phyloP scores from a whole-genome alignment of 495 filamentous ascomycete species.

The Stereocaulon alpinum region DNA sequence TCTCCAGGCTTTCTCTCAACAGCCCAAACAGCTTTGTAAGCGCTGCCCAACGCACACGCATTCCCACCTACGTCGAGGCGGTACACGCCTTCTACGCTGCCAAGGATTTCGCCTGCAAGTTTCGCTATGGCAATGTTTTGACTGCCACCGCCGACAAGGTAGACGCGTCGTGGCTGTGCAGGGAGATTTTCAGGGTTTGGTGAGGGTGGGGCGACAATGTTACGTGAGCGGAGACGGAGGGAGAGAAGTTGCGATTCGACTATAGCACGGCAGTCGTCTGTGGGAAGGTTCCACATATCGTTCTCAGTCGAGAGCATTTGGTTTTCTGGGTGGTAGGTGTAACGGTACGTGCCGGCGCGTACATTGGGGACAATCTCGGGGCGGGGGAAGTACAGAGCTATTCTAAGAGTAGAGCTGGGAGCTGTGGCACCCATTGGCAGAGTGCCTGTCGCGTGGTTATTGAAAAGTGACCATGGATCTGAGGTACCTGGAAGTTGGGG shows the following conservation, averaged over 20 bases:
- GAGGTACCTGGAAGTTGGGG: slow-evolving; percentile 24
- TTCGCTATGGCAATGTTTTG: slow-evolving; percentile 78
- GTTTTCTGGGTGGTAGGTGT: slow-evolving; percentile 44
- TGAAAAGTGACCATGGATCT: slow-evolving; percentile 68
- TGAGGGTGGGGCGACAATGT: slow-evolving; percentile 52
- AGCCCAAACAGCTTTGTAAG: slow-evolving; percentile 96
- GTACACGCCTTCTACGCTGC: slow-evolving; percentile 80
- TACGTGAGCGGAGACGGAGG: slow-evolving; percentile 70
- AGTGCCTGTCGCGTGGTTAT: slow-evolving; percentile 51
- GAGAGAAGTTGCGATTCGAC: slow-evolving; percentile 91
- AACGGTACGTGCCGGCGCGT: slow-evolving; percentile 72
- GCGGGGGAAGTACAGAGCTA: slow-evolving; percentile 87
- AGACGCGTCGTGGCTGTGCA: slow-evolving; percentile 77
- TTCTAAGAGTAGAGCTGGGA: slow-evolving; percentile 46
- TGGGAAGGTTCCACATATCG: slow-evolving; percentile 43
- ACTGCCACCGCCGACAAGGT: slow-evolving; percentile 85
- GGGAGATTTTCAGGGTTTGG: slow-evolving; percentile 41
- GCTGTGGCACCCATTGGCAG: slow-evolving; percentile 52
- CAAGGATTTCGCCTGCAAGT: slow-evolving; percentile 75
- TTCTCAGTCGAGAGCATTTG: slow-evolving; percentile 13
- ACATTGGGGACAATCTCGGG: slow-evolving; percentile 95
- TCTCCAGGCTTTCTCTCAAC: slow-evolving; percentile 57
- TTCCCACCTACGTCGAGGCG: slow-evolving; percentile 91
- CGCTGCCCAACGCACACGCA: slow-evolving; percentile 81
- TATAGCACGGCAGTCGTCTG: slow-evolving; percentile 73